phyloP scores from a whole-genome alignment of 257 asterid species.

The Haberlea rhodopensis region DNA sequence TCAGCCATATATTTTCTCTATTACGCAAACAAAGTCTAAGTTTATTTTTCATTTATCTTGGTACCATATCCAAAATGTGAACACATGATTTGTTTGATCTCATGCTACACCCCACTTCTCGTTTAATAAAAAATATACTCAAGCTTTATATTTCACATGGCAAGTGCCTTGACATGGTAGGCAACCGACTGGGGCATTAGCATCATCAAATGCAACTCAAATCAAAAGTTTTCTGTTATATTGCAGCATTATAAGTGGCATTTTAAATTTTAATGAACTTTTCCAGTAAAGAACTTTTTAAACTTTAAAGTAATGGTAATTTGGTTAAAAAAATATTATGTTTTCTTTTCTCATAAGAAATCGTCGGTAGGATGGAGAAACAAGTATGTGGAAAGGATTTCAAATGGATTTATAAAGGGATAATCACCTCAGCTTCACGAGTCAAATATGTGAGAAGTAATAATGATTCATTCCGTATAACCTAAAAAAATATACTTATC shows the following conservation, averaged over 20 bases:
- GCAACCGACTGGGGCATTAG: not conserved
- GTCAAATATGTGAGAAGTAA: conserved; percentile 89
- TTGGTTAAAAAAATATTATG: no score
- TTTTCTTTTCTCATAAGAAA: not conserved
- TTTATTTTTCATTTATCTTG: no score
- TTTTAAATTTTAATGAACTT: not conserved
- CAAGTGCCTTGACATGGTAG: not conserved
- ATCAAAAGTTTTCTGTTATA: not conserved
- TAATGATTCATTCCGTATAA: conserved; percentile 86
- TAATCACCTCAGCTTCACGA: conserved; percentile 91
- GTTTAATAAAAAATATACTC: no score
- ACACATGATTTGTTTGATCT: not conserved
- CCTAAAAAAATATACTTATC: conserved; percentile 39
- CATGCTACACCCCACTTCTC: not conserved
- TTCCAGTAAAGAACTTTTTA: not conserved
- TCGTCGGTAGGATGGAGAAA: not conserved
- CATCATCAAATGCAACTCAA: not conserved
- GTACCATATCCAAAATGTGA: no score
- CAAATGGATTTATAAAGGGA: conserved; percentile 10
- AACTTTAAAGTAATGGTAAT: no score
- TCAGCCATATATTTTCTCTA: not conserved
- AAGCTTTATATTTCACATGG: not conserved
- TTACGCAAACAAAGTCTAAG: no score
- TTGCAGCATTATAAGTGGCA: not conserved
- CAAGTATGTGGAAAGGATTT: not conserved